Evolutionary conservation across 176 grass and related monocot genomes (phyloP).

Genomic region (Saccharum officinarum): DNA sequence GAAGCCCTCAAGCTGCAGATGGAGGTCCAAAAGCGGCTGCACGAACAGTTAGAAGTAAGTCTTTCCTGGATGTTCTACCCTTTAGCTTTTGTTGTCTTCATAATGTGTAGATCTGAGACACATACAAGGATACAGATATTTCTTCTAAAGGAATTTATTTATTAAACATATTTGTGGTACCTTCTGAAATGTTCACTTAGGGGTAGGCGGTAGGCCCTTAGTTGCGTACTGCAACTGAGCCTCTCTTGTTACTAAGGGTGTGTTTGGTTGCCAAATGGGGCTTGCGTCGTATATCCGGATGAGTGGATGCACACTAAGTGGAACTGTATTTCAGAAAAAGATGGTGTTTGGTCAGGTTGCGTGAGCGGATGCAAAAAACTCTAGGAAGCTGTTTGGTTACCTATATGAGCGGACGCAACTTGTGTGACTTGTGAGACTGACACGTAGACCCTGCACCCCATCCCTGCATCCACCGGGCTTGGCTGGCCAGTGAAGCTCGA

Average conservation of each 20-base stretch:
- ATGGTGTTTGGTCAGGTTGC: too few species aligned
- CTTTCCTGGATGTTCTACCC: background rate
- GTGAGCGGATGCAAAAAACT: too few species aligned
- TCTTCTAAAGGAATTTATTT: background rate
- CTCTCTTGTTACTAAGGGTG: background rate
- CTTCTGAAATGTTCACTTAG: background rate
- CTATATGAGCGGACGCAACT: too few species aligned
- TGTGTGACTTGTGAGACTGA: too few species aligned
- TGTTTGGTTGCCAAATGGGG: too few species aligned
- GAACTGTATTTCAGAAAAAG: too few species aligned
- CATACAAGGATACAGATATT: background rate
- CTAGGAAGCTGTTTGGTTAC: too few species aligned
- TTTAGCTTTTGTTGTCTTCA: background rate
- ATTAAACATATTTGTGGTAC: background rate
- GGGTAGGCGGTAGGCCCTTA: background rate
- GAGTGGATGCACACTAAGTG: too few species aligned
- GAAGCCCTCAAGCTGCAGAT: constrained; percentile 96
- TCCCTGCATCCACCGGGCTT: too few species aligned
- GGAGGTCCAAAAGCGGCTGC: constrained; percentile 92
- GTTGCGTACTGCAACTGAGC: background rate
- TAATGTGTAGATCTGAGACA: background rate
- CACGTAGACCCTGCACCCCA: too few species aligned
- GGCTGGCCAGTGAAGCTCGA: too few species aligned
- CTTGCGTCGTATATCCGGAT: too few species aligned
- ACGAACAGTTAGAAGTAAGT: constrained; percentile 96